Evolutionary conservation across 2,329 filamentous ascomycete genomes (phyloP), one percentile per base, ranked within the genome.

Genomic region (Aotearoamyces nothofagi): DNA sequence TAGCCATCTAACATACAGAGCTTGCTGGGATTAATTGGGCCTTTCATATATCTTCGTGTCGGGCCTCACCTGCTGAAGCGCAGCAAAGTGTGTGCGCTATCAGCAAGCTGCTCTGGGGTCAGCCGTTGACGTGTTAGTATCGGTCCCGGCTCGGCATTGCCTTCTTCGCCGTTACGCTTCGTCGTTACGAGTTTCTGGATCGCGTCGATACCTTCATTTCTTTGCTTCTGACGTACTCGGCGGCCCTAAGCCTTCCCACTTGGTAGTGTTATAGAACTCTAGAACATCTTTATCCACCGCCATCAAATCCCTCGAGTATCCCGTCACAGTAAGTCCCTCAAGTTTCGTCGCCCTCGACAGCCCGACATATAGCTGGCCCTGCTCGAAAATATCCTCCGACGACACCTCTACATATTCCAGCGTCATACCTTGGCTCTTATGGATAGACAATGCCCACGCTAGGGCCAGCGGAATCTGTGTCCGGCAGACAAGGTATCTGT

Each of bases 381-480:
- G 23, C 16, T 46, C 43, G 25, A 47, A 47, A 5, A 46, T 39
- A 30, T 44, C 31, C 1, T 34, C 27, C 4, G 34, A 35, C 2
- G 39, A 42, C 2, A 46, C 43, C 24, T 44, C 39, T 2, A 46
- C 39, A 27, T 36, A 33, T 4, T 44, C 29, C 5, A 48, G 26
- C 1, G 86, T 94, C 53, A 94, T 86, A 2, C 86, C 86, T 49
- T 94, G 86, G 1, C 87, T 86, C 54, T 96, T 96, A 61, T 98
- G 90, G 33, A 98, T 96, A 1, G 83, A 92, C 17, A 96, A 56
- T 1, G 90, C 87, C 90, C 90, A 96, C 0, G 86, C 87, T 13
- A 96, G 61, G 31, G 93, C 92, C 26, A 96, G 62, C 1, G 90
- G 90, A 4, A 70, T 54, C 34, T 70, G 65, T 4, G 40, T 44